phyloP scores from a whole-genome alignment of 306 rosid genomes.

The Purshia tridentata region DNA sequence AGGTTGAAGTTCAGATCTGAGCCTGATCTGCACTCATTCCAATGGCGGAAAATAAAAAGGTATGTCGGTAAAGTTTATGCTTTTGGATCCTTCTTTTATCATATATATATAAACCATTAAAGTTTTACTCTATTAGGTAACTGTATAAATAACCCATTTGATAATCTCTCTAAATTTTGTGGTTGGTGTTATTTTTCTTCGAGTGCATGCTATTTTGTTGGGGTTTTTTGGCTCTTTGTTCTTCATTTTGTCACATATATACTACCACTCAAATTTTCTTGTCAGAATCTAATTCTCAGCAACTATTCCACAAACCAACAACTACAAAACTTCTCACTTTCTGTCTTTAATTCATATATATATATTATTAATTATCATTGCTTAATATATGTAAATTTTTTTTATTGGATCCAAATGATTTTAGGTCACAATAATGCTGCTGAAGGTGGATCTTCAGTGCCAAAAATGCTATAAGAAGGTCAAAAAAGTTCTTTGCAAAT shows the following conservation, averaged over 20 bases:
- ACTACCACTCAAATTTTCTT: background rate
- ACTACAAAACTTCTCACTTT: too few species aligned
- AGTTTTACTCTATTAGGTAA: too few species aligned
- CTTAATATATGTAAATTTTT: too few species aligned
- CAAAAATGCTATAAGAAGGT: too few species aligned
- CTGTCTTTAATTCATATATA: too few species aligned
- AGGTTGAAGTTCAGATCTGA: background rate
- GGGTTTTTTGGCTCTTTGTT: background rate
- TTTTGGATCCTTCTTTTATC: background rate
- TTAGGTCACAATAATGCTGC: too few species aligned
- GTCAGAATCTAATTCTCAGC: background rate
- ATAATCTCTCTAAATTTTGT: background rate
- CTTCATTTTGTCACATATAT: background rate
- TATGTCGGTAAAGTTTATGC: background rate
- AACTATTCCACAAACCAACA: background rate
- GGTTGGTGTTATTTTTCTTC: background rate
- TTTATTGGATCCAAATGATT: too few species aligned
- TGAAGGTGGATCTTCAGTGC: too few species aligned
- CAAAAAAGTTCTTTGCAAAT: too few species aligned
- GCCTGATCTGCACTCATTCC: background rate
- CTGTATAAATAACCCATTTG: background rate
- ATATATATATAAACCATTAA: too few species aligned
- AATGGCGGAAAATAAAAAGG: conserved; percentile 25
- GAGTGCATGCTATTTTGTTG: background rate
- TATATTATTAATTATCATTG: too few species aligned